Evolutionary conservation across 2,329 filamentous ascomycete genomes (phyloP).

Genomic region (Chalaropsis thielavioides): DNA sequence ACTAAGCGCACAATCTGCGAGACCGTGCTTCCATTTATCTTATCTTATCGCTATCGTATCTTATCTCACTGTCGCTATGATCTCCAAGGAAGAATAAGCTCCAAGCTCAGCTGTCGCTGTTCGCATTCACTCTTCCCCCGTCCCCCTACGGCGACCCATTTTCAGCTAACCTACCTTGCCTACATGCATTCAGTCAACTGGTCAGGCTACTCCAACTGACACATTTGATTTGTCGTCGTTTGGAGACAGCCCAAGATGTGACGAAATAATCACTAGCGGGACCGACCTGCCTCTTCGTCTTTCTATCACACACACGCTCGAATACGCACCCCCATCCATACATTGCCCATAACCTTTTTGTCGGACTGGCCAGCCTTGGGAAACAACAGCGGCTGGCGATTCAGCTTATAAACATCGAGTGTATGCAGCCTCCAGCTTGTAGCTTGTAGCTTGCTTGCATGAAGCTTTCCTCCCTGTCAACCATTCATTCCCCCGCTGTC

Average conservation of each 20-base stretch:
- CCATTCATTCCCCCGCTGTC: background rate
- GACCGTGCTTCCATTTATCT: background rate
- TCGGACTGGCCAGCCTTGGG: too few relatives aligned
- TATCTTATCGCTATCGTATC: too few relatives aligned
- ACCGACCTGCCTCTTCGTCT: too few relatives aligned
- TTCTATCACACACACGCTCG: too few relatives aligned
- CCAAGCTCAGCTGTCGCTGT: background rate
- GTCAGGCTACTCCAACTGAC: background rate
- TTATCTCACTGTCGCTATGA: background rate
- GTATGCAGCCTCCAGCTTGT: background rate
- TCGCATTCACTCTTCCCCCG: too few relatives aligned
- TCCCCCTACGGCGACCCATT: background rate
- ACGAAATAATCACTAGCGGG: background rate
- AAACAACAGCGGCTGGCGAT: background rate
- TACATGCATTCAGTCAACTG: background rate
- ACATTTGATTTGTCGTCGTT: background rate
- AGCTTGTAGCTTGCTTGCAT: background rate
- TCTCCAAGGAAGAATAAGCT: background rate
- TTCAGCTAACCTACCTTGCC: background rate
- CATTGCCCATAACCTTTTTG: too few relatives aligned
- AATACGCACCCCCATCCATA: too few relatives aligned
- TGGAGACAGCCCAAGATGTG: background rate
- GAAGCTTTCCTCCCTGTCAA: background rate
- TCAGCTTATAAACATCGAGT: background rate
- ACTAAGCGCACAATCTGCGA: background rate